These are phyloP conservation scores for Novymonas esmeraldas DNA, from an alignment of 208 protist species.

Conservation along the genomic window DNA sequence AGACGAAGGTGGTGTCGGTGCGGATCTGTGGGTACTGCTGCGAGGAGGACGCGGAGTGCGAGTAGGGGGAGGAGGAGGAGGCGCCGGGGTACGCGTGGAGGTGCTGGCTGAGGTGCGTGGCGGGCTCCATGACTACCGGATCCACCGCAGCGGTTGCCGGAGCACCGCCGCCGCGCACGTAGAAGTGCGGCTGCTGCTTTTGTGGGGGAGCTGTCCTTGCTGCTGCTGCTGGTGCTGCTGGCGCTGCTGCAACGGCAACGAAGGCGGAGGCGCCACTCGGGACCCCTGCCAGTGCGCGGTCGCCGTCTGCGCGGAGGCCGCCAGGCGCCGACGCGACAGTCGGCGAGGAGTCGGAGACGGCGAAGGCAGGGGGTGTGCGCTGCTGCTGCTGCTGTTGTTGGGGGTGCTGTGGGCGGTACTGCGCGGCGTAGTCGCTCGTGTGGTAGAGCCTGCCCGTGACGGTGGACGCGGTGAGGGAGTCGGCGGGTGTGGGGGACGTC, in stretches of 20 bases:
- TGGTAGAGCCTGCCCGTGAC: background rate
- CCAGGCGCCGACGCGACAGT: no score
- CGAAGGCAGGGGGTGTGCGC: no score
- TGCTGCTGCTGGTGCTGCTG: background rate
- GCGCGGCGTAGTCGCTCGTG: background rate
- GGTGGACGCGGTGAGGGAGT: background rate
- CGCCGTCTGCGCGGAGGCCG: no score
- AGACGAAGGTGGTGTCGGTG: constrained; percentile 20
- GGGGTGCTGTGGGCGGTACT: background rate
- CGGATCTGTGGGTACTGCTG: constrained; percentile 22
- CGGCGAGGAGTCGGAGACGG: no score
- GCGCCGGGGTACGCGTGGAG: background rate
- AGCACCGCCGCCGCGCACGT: background rate
- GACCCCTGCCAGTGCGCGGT: no score
- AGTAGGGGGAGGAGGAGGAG: background rate
- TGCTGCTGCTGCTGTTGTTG: background rate
- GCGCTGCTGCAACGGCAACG: background rate
- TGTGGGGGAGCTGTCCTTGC: background rate
- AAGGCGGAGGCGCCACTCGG: no score
- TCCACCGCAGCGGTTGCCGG: background rate
- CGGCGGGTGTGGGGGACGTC: background rate
- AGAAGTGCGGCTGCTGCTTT: background rate
- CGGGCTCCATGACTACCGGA: constrained; percentile 4
- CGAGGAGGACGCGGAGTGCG: constrained; percentile 6
- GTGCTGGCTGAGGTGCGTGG: background rate